Evolutionary conservation across 202 grass and related monocot genomes (phyloP), one percentile per base, ranked within the genome.

Genomic region (Panicum virgatum): DNA sequence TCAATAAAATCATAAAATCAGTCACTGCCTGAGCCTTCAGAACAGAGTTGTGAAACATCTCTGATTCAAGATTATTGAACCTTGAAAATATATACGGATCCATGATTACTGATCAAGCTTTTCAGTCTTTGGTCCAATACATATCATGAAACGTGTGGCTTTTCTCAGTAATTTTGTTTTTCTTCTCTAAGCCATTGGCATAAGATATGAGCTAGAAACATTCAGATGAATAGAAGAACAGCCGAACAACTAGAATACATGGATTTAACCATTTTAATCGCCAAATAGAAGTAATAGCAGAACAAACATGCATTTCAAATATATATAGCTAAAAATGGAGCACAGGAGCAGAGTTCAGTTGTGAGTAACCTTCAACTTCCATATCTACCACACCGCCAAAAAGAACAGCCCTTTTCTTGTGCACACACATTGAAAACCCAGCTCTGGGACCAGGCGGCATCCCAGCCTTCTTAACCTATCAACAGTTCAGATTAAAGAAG

Each of bases 341-440:
- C 43, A 80, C 72, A 53, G 14, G 56, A 80, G 14, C 51, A 80
- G 71, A 69, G 42, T 77, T 80, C 57, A 80, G 44, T 71, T 85
- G 78, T 52, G 66, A 69, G 34, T 80, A 76, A 98, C 96, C 96
- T 95, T 93, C 84, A 68, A 92, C 80, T 91, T 98, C 92, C 96
- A 94, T 98, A 86, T 98, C 96, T 64, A 95, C 85, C 34, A 98
- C 92, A 57, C 96, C 96, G 60, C 96, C 92, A 78, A 98, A 98
- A 62, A 98, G 91, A 61, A 95, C 88, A 80, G 92, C 96, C 72
- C 96, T 82, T 83, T 93, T 98, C 87, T 95, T 98, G 86, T 98
- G 92, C 62, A 98, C 84, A 84, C 86, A 93, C 88, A 94, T 93
- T 36, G 96, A 98, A 91, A 98, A 98, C 32, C 96, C 96, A 88